Percentiles rank a stretch among this genome's conserved stretches.
Evolutionary conservation across 495 filamentous ascomycete species (phyloP).

Genomic region (Penicillium paradoxum): DNA sequence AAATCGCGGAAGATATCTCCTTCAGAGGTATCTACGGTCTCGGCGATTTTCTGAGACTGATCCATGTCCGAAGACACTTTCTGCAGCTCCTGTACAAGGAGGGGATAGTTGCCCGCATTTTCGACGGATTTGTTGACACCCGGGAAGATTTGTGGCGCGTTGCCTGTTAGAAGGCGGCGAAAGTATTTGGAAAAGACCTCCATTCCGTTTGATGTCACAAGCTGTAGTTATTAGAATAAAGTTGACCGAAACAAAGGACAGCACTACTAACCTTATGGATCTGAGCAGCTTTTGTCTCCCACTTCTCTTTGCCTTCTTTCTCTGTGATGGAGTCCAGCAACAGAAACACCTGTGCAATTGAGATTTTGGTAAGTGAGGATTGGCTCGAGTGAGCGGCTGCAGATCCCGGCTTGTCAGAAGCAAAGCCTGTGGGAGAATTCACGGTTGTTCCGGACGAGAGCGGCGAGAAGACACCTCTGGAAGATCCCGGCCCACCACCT

Average conservation of each 20-base stretch:
- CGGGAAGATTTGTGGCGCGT: conserved; percentile 82
- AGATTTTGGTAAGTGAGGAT: conserved; percentile 69
- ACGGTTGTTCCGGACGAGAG: conserved; percentile 56
- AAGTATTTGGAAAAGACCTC: conserved; percentile 93
- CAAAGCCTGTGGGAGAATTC: conserved; percentile 55
- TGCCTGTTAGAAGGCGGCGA: conserved; percentile 75
- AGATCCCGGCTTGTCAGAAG: conserved; percentile 48
- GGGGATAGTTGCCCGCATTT: conserved; percentile 70
- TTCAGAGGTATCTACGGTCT: conserved; percentile 80
- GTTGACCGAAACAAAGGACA: too few relatives aligned
- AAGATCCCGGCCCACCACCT: conserved; percentile 47
- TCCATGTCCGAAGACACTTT: conserved; percentile 74
- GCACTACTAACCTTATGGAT: conserved; percentile 72
- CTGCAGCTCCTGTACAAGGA: conserved; percentile 78
- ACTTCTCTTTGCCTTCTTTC: conserved; percentile 84
- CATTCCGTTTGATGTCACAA: conserved; percentile 94
- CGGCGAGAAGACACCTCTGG: conserved; percentile 59
- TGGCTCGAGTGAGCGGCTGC: conserved; percentile 42
- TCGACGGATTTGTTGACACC: conserved; percentile 62
- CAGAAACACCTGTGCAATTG: conserved; percentile 89
- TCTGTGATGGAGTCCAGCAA: conserved; percentile 91
- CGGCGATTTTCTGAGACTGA: conserved; percentile 84
- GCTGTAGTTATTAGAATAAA: conserved; percentile 43
- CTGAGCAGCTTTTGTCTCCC: conserved; percentile 86
- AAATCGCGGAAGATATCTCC: conserved; percentile 93